Evolutionary conservation across 2,329 filamentous ascomycete genomes (phyloP).

Genomic region (Boeremia lycopersici): DNA sequence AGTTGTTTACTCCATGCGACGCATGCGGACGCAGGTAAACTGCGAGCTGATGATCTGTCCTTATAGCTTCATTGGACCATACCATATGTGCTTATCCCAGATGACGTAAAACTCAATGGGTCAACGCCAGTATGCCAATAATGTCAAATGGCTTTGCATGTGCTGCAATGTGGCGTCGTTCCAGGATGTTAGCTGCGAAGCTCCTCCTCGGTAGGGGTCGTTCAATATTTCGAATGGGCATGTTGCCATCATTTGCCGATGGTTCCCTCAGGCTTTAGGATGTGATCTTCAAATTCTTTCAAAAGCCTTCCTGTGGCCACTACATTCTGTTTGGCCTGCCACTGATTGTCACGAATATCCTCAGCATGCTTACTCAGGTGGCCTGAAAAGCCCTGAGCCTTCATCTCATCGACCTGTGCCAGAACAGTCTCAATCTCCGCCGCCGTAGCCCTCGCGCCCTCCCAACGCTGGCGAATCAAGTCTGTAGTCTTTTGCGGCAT

Average conservation of each 20-base stretch:
- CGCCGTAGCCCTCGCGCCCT: background rate
- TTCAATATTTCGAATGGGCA: too few species aligned
- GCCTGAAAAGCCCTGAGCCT: constrained; percentile 5
- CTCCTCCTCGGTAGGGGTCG: background rate
- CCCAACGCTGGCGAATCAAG: constrained; percentile 8
- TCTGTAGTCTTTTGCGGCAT: constrained; percentile 1
- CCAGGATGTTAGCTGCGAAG: too few species aligned
- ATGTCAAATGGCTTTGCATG: too few species aligned
- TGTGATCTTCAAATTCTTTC: constrained; percentile 21
- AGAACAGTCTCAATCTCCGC: constrained; percentile 7
- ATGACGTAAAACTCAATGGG: too few species aligned
- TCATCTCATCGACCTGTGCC: constrained; percentile 2
- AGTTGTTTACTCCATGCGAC: too few species aligned
- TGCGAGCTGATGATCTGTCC: too few species aligned
- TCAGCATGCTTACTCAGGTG: constrained; percentile 2
- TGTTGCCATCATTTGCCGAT: background rate
- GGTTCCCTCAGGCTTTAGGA: constrained; percentile 13
- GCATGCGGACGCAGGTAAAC: too few species aligned
- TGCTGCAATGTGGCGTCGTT: too few species aligned
- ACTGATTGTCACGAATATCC: constrained; percentile 4
- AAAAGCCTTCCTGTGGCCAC: constrained; percentile 24
- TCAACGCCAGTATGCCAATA: too few species aligned
- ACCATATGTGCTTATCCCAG: too few species aligned
- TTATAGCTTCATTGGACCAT: too few species aligned
- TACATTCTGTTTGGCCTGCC: constrained; percentile 14